Evolutionary conservation across 371 early-diverging fungal genomes (phyloP).

Genomic region (Actinomucor elegans): DNA sequence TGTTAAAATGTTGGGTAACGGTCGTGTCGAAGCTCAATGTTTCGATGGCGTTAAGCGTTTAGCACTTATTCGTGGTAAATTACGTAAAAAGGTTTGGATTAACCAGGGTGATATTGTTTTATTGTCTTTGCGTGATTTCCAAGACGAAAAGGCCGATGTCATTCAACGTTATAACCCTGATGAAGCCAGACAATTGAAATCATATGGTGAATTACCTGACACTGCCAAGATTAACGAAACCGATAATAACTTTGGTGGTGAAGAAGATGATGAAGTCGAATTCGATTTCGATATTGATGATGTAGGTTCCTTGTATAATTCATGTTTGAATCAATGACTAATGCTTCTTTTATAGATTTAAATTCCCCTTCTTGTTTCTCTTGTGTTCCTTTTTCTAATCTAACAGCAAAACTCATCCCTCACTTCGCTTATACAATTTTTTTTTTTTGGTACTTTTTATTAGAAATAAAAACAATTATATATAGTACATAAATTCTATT

Average conservation of each 20-base stretch:
- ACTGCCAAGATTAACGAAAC: slow-evolving; percentile 82
- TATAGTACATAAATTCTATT: neutral
- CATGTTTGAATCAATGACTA: neutral
- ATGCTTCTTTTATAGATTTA: slow-evolving; percentile 7
- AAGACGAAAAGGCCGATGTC: slow-evolving; percentile 97
- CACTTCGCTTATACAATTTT: neutral
- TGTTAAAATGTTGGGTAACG: slow-evolving; percentile 95
- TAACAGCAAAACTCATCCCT: neutral
- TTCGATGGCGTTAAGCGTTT: slow-evolving; percentile 92
- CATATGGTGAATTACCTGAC: slow-evolving; percentile 97
- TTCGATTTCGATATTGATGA: slow-evolving; percentile 94
- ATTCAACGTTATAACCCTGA: slow-evolving; percentile 97
- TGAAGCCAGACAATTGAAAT: slow-evolving; percentile 96
- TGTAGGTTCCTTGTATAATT: slow-evolving; percentile 39
- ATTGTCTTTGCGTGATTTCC: slow-evolving; percentile 94
- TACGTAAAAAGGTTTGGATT: slow-evolving; percentile 98
- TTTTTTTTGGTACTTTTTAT: neutral
- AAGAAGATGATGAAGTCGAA: slow-evolving; percentile 80
- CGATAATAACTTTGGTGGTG: slow-evolving; percentile 63
- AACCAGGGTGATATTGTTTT: slow-evolving; percentile 95
- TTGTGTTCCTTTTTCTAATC: neutral
- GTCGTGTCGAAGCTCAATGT: slow-evolving; percentile 93
- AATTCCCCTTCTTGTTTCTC: slow-evolving; percentile 1
- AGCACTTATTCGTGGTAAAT: slow-evolving; percentile 97
- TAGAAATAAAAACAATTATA: slow-evolving; percentile 5